These are phyloP conservation scores for Gypsophila paniculata DNA, from an alignment of 179 eudicot species.

Conservation along the genomic window DNA sequence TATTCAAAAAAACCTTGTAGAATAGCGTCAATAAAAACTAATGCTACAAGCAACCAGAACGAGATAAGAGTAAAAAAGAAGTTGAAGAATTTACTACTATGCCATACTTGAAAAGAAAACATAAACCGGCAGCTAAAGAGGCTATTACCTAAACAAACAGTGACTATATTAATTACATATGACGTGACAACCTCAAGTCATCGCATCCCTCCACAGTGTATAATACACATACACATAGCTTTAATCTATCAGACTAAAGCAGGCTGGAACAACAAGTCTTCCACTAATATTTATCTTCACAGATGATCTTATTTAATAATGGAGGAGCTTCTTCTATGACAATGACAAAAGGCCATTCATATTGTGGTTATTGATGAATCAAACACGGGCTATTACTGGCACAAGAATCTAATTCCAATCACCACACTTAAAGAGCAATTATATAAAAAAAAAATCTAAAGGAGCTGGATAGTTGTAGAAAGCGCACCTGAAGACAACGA, in stretches of 20 bases:
- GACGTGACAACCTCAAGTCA: neutral
- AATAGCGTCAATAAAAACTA: neutral
- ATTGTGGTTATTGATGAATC: neutral
- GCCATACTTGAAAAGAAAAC: neutral
- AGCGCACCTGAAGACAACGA: constrained; percentile 91
- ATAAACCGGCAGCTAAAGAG: neutral
- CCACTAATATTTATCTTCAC: constrained; percentile 1
- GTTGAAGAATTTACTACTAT: neutral
- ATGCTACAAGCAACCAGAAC: constrained; percentile 4
- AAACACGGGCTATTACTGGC: neutral
- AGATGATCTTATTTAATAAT: neutral
- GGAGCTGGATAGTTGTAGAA: neutral
- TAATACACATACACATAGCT: neutral
- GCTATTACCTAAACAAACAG: neutral
- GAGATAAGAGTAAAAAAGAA: constrained; percentile 3
- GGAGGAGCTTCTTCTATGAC: constrained; percentile 4
- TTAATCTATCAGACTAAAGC: constrained; percentile 1
- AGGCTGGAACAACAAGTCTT: neutral
- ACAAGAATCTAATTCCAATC: neutral
- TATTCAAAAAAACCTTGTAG: neutral
- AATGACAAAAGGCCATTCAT: neutral
- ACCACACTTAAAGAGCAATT: constrained; percentile 11
- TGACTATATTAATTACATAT: neutral
- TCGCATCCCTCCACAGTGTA: neutral
- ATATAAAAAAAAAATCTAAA: neutral